Evolutionary conservation across 306 rosid genomes (phyloP).

Genomic region (Sesbania bispinosa): DNA sequence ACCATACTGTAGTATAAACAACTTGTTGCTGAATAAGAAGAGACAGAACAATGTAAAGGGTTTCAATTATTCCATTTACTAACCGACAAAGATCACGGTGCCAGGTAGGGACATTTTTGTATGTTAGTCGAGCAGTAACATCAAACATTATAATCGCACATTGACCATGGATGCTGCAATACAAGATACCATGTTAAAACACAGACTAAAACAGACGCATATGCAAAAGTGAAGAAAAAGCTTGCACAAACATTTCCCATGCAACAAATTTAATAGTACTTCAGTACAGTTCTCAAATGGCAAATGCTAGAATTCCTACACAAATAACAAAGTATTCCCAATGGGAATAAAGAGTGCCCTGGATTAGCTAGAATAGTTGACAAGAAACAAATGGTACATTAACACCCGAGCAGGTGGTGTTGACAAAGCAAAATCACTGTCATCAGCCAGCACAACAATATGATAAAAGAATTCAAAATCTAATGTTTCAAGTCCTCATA

Average conservation of each 20-base stretch:
- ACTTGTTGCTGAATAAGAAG: neutral
- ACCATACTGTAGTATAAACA: neutral
- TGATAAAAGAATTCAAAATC: neutral
- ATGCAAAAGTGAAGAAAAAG: neutral
- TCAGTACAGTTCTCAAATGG: neutral
- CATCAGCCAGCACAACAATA: neutral
- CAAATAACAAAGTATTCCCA: neutral
- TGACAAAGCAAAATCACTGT: neutral
- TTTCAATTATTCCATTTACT: neutral
- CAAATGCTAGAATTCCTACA: neutral
- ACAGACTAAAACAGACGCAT: neutral
- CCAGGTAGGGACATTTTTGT: constrained; percentile 77
- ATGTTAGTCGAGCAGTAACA: constrained; percentile 64
- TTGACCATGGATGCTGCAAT: constrained; percentile 66
- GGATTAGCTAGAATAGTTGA: neutral
- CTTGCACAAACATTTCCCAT: neutral
- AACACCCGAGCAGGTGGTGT: neutral
- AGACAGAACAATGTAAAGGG: neutral
- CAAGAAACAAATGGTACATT: neutral
- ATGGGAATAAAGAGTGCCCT: neutral
- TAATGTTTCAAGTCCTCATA: neutral
- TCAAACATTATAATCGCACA: constrained; percentile 75
- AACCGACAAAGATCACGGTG: constrained; percentile 69
- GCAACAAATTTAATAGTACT: neutral
- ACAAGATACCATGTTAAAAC: neutral